These are phyloP conservation scores for Penicillium alfredii DNA, from an alignment of 495 filamentous ascomycete genomes.

Conservation along the genomic window DNA sequence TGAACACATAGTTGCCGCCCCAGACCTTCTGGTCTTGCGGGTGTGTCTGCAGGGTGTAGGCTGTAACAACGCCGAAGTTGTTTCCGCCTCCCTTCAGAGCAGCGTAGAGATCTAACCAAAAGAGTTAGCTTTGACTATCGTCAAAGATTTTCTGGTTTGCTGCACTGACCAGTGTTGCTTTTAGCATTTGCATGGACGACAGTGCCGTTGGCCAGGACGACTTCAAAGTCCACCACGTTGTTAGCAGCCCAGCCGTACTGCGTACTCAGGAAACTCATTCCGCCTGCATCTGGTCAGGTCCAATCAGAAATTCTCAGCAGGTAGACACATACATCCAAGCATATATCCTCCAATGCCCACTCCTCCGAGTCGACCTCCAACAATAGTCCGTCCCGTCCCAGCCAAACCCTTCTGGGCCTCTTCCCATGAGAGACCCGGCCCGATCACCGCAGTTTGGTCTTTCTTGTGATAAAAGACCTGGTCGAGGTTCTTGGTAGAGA, in stretches of 20 bases:
- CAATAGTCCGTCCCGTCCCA: slow-evolving; percentile 30
- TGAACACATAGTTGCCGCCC: slow-evolving; percentile 50
- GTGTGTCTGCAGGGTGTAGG: slow-evolving; percentile 46
- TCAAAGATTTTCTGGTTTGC: too few relatives aligned
- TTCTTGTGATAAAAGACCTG: slow-evolving; percentile 30
- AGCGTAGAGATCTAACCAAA: slow-evolving; percentile 48
- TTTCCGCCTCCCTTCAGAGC: slow-evolving; percentile 53
- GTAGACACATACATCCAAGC: slow-evolving; percentile 33
- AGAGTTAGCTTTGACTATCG: slow-evolving; percentile 9
- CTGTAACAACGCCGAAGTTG: slow-evolving; percentile 60
- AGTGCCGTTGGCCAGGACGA: slow-evolving; percentile 51
- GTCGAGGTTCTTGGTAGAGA: slow-evolving; percentile 36
- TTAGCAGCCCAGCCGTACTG: slow-evolving; percentile 54
- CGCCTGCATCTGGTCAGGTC: slow-evolving; percentile 22
- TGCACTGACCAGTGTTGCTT: slow-evolving; percentile 32
- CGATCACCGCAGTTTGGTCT: slow-evolving; percentile 33
- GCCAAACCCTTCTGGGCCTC: slow-evolving; percentile 31
- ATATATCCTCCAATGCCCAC: slow-evolving; percentile 40
- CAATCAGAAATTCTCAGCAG: background rate
- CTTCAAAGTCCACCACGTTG: slow-evolving; percentile 48
- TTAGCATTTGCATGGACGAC: slow-evolving; percentile 43
- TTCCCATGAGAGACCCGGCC: slow-evolving; percentile 38
- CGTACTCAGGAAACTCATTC: slow-evolving; percentile 46
- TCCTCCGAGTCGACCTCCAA: slow-evolving; percentile 32
- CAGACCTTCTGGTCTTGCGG: slow-evolving; percentile 35